These are phyloP conservation scores for Solanum acaule DNA, from an alignment of 257 asterid species.

Conservation along the genomic window DNA sequence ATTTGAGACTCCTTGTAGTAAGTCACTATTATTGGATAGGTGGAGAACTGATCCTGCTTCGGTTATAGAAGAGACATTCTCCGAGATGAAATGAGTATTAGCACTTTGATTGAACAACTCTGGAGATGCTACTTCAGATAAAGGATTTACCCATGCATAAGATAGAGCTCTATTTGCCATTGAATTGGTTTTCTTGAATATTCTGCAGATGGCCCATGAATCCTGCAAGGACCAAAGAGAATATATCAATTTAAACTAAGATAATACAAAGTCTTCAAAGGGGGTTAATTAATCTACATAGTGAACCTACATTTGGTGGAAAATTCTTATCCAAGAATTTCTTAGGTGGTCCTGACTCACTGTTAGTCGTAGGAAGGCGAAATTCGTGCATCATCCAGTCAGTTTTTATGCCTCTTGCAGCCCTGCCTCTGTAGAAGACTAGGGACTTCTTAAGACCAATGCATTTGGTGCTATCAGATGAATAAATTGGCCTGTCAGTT, in stretches of 20 bases:
- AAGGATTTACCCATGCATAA: conserved; percentile 44
- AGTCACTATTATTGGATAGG: conserved; percentile 12
- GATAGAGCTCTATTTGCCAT: conserved; percentile 56
- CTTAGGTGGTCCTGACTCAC: conserved; percentile 32
- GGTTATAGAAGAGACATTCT: conserved; percentile 10
- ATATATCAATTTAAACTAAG: not conserved
- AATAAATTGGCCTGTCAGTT: conserved; percentile 77
- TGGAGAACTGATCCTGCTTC: conserved; percentile 11
- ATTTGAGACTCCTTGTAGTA: conserved; percentile 15
- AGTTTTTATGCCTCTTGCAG: conserved; percentile 84
- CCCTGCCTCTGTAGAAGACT: conserved; percentile 88
- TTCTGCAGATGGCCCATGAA: conserved; percentile 94
- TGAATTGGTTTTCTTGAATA: conserved; percentile 82
- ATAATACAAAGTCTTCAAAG: not conserved
- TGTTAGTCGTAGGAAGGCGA: conserved; percentile 44
- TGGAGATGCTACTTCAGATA: conserved; percentile 2
- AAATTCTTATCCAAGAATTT: conserved; percentile 42
- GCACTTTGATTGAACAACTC: conserved; percentile 9
- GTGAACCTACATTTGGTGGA: conserved; percentile 54
- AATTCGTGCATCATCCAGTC: conserved; percentile 99
- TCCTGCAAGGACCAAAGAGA: conserved; percentile 36
- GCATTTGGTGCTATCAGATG: conserved; percentile 61
- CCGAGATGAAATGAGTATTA: conserved; percentile 9
- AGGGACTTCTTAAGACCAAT: conserved; percentile 87
- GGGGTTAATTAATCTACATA: not conserved